These are phyloP conservation scores for Sophora flavescens DNA, from an alignment of 306 rosid species.

Conservation along the genomic window DNA sequence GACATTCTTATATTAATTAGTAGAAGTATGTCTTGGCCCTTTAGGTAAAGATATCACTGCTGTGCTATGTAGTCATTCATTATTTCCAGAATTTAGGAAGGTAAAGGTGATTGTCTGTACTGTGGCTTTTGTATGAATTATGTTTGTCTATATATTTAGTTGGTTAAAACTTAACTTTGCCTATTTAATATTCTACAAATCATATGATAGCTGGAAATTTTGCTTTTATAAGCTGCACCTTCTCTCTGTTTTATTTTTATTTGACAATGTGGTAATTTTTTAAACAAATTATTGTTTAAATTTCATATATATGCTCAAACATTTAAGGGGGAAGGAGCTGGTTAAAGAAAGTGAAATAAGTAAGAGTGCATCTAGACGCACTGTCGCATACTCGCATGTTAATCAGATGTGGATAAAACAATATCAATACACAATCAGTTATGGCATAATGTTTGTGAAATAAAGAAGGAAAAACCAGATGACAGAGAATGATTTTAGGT, in stretches of 20 bases:
- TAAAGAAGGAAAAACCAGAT: background rate
- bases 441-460: background rate
- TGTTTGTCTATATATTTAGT: background rate
- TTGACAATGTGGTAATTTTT: background rate
- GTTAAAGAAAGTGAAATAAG: background rate
- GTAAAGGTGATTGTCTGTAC: background rate
- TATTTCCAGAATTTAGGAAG: background rate
- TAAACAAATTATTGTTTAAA: background rate
- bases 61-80: background rate
- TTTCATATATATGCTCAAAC: background rate
- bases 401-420: slow-evolving; percentile 15
- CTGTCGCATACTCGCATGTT: background rate
- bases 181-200: background rate
- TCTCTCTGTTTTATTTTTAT: background rate
- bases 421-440: background rate
- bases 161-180: background rate
- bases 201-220: background rate
- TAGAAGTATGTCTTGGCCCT: background rate
- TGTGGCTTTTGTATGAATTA: background rate
- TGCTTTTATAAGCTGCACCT: background rate
- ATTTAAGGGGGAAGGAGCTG: background rate
- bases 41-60: background rate
- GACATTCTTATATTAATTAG: too few species aligned
- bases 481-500: background rate
- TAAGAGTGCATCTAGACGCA: background rate